Percentiles rank a stretch among this genome's conserved stretches.
Conservation (phyloP, 164 flowering plant species). For the Tetracentron sinense region DNA sequence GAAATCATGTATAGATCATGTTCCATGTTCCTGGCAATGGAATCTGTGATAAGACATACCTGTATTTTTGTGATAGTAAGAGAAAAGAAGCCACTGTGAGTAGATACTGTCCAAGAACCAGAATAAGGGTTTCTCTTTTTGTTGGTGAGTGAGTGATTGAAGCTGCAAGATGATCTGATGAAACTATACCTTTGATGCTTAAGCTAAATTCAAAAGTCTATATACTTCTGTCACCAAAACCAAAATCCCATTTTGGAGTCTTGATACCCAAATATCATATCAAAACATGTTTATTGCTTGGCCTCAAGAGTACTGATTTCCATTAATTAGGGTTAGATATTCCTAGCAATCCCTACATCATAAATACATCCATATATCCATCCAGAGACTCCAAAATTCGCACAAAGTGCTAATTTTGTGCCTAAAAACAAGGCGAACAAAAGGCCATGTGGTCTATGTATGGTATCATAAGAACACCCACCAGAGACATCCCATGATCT, state of each 20-base stretch:
- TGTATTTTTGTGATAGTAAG: background rate
- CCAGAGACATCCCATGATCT: background rate
- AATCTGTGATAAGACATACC: too few species aligned
- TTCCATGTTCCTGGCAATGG: too few species aligned
- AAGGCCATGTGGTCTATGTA: background rate
- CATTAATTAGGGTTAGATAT: too few species aligned
- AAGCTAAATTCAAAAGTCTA: background rate
- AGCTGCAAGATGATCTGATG: conserved; percentile 70
- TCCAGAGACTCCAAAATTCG: too few species aligned
- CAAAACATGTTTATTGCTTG: too few species aligned
- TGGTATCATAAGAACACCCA: background rate
- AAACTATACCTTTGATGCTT: conserved; percentile 3
- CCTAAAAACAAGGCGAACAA: background rate
- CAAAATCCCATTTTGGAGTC: too few species aligned
- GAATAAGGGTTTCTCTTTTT: conserved; percentile 1
- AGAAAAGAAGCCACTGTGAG: background rate
- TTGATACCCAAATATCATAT: too few species aligned
- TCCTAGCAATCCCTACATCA: too few species aligned
- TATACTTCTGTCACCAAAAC: too few species aligned
- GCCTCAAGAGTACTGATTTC: too few species aligned
- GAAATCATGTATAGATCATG: too few species aligned
- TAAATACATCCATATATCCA: too few species aligned
- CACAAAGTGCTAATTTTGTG: background rate
- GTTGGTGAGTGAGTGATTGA: conserved; percentile 58
- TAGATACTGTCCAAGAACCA: background rate